Evolutionary conservation across 257 asterid species (phyloP).

Genomic region (Forsythia viridissima): DNA sequence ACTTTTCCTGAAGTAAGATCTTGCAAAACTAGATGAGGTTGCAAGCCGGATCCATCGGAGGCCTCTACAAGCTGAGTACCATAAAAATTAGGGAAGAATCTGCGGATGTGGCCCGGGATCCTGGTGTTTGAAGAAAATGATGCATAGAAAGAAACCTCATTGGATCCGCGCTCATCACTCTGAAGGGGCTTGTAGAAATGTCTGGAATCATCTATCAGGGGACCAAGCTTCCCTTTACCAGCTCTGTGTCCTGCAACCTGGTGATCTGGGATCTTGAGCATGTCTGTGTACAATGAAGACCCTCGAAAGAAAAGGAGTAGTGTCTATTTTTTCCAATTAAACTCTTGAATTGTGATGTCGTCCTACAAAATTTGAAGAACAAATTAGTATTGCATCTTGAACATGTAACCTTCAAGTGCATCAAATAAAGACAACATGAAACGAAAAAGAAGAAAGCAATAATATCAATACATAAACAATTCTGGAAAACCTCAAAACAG

Average conservation of each 20-base stretch:
- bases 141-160: slow-evolving; percentile 71
- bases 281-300: slow-evolving; percentile 22
- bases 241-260: slow-evolving; percentile 98
- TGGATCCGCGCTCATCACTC: slow-evolving; percentile 73
- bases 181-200: slow-evolving; percentile 95
- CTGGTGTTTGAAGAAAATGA: slow-evolving; percentile 60
- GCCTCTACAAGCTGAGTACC: slow-evolving; percentile 89
- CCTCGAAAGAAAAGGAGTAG: background rate
- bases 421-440: background rate
- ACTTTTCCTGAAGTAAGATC: slow-evolving; percentile 47
- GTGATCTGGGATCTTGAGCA: slow-evolving; percentile 79
- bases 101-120: slow-evolving; percentile 57
- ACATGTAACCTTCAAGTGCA: background rate
- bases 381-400: background rate
- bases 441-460: background rate
- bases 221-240: slow-evolving; percentile 67
- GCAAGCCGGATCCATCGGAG: slow-evolving; percentile 82
- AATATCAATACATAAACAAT: background rate
- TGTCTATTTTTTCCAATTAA: slow-evolving; percentile 9
- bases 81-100: slow-evolving; percentile 70
- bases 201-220: slow-evolving; percentile 83
- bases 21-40: slow-evolving; percentile 66
- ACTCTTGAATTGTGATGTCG: background rate
- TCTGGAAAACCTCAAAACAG: background rate
- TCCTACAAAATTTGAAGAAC: slow-evolving; percentile 20